These are phyloP conservation scores for Saussurea involucrata DNA, from an alignment of 129 eudicot genomes.

Conservation along the genomic window DNA sequence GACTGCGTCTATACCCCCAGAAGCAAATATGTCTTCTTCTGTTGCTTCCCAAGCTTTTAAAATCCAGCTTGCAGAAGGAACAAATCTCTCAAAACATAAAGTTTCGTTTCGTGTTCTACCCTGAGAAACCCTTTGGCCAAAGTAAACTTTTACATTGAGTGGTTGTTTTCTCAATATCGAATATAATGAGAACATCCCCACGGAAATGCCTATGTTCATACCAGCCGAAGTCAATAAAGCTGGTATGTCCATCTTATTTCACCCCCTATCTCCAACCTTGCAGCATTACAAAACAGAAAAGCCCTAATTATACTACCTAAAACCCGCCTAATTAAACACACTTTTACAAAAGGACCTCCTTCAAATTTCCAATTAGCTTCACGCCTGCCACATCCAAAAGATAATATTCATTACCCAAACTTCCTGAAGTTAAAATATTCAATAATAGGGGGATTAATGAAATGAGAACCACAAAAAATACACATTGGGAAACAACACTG, in stretches of 20 bases:
- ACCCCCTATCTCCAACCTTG: slow-evolving; percentile 17
- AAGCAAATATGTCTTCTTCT: slow-evolving; percentile 65
- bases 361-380: background rate
- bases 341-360: background rate
- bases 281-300: background rate
- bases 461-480: background rate
- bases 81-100: slow-evolving; percentile 54
- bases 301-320: background rate
- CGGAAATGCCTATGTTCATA: slow-evolving; percentile 61
- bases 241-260: slow-evolving; percentile 63
- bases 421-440: background rate
- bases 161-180: slow-evolving; percentile 93
- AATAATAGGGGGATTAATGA: background rate
- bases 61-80: slow-evolving; percentile 92
- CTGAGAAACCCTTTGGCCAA: slow-evolving; percentile 66
- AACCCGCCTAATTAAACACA: background rate
- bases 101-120: slow-evolving; percentile 27
- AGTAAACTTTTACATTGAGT: slow-evolving; percentile 69
- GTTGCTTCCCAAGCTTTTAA: slow-evolving; percentile 83
- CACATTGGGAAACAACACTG: background rate
- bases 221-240: slow-evolving; percentile 86
- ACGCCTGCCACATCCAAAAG: background rate
- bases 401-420: background rate
- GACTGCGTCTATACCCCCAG: slow-evolving; percentile 91
- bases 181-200: slow-evolving; percentile 57